Conservation (phyloP, 164 flowering plant species). For the Cinnamomum chago region DNA sequence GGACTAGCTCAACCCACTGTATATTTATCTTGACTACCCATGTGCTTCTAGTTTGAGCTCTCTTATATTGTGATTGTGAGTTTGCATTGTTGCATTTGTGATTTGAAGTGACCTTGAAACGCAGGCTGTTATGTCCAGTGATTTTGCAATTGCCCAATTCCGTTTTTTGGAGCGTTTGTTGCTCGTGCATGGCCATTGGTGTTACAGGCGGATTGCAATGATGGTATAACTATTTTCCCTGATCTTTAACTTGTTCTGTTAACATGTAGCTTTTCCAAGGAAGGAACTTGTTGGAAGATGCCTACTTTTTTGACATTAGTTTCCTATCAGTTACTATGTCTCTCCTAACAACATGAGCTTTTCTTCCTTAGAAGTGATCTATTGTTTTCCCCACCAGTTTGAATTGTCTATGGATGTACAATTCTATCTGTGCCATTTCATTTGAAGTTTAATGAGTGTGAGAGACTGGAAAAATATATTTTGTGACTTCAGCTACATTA, state of each 20-base stretch:
- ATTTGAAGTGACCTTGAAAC: not conserved
- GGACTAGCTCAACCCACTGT: too few relatives aligned
- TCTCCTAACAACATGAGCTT: not conserved
- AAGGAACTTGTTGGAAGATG: not conserved
- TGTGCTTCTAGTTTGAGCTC: not conserved
- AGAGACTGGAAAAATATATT: not conserved
- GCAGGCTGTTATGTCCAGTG: constrained; percentile 86
- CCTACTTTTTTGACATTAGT: not conserved
- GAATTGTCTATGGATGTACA: not conserved
- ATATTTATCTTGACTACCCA: not conserved
- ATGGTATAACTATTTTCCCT: constrained; percentile 51
- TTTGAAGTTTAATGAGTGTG: not conserved
- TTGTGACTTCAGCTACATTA: not conserved
- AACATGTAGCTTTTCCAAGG: not conserved
- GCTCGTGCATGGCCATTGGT: constrained; percentile 94
- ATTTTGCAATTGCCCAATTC: constrained; percentile 77
- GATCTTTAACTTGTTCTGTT: not conserved
- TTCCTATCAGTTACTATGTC: not conserved
- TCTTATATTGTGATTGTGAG: not conserved
- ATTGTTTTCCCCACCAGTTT: not conserved
- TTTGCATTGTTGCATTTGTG: not conserved
- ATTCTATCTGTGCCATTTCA: not conserved
- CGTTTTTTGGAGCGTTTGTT: constrained; percentile 70
- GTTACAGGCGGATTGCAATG: constrained; percentile 72
- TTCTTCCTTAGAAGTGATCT: not conserved